Base-by-base conservation (phyloP, 192 early-diverging fungal genomes). In the Coemansia aciculifera region DNA sequence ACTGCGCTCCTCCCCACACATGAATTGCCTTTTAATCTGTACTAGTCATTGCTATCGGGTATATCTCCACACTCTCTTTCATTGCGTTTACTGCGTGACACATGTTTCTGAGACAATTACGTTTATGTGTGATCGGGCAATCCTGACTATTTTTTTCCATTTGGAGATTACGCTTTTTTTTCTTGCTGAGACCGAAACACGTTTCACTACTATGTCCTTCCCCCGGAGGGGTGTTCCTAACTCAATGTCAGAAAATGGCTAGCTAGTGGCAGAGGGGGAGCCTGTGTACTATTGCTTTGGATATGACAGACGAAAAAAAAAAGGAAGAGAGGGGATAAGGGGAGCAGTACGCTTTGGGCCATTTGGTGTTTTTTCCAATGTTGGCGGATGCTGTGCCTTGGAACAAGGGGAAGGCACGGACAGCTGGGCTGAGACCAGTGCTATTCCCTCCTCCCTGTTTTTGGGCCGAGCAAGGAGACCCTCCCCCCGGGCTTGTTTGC, bases 141-240 rank as follows among this genome's bases (percentile, higher is more conserved):
- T 17, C 27, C 9, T 29, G 24, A 11, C 12, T 10, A 52, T 3
- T 48, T 29, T 52, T 27, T 54, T 13, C 42, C 13, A 43, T 43
- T 43, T 17, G 42, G 42, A 5, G 15, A 48, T 6, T 48, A 9
- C 5, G 19, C 29, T 52, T 52, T 24, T 29, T 3, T 19, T 27
- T 27, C 27, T 34, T n/a, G 44, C 29, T 32, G 52, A 34, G 52
- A 17, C 52, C 52, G 52, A 56, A 56, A 56, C 52, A 56, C 52
- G 52, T 56, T 56, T 56, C 52, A 56, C 59, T 61, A 61, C 36
- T 37, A n/a, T 60, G 31, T 13, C 39, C 8, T 21, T 34, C 57
- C 17, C 32, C 3, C 0, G 51, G 13, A 40, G 13, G n/a, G 10
- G 6, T 48, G 52, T 56, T 56, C 52, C 52, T 52, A 12, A 19